Percentiles rank a stretch among this genome's conserved stretches.
These are phyloP conservation scores for Fusarium kyushuense DNA, from an alignment of 2,329 filamentous ascomycete species.

Conservation along the genomic window DNA sequence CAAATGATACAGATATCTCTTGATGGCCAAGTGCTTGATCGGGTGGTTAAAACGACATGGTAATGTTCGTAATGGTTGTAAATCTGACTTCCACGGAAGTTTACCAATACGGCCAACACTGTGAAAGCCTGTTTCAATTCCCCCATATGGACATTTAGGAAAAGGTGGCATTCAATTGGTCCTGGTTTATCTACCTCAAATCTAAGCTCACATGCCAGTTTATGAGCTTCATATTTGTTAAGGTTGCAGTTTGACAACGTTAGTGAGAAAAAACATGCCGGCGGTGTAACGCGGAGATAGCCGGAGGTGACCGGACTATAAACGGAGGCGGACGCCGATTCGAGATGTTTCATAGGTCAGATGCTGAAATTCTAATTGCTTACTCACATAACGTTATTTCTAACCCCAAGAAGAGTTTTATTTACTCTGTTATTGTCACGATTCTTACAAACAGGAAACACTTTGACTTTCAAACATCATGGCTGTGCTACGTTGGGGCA, in stretches of 20 bases:
- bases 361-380: background rate
- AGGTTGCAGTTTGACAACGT: accelerated
- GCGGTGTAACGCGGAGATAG: background rate
- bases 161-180: background rate
- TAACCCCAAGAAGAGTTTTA: accelerated
- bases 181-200: accelerated
- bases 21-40: accelerated
- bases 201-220: too few relatives aligned
- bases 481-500: conserved; percentile 11
- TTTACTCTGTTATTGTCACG: too few relatives aligned
- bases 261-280: background rate
- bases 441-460: too few relatives aligned
- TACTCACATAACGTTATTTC: background rate
- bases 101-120: background rate
- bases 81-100: background rate
- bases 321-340: background rate
- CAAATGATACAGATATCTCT: accelerated
- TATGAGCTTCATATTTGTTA: background rate
- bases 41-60: accelerated
- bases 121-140: background rate
- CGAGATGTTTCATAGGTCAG: background rate
- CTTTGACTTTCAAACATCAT: background rate
- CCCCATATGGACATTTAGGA: background rate
- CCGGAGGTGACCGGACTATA: background rate
- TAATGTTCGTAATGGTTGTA: background rate